Evolutionary conservation across 1,284 basidiomycete genomes (phyloP).

Genomic region (Pseudozyma hubeiensis): DNA sequence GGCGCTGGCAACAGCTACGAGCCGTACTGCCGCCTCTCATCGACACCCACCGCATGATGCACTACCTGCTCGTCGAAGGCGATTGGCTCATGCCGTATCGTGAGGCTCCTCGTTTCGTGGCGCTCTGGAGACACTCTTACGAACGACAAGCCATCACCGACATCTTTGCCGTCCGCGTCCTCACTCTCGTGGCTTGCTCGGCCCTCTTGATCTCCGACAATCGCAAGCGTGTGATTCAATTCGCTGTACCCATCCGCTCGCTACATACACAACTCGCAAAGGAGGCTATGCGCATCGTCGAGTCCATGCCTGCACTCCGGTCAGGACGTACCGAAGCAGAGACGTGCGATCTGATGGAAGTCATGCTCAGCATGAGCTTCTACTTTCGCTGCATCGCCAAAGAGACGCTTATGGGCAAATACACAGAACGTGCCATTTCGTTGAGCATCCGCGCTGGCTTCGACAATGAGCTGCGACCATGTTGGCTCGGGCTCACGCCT

Average conservation of each 20-base stretch:
- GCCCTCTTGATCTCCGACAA: conserved; percentile 32
- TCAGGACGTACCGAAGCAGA: conserved; percentile 18
- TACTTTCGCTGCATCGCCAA: conserved; percentile 37
- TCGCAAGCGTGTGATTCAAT: conserved; percentile 19
- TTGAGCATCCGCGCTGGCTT: conserved; percentile 16
- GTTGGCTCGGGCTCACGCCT: conserved; percentile 21
- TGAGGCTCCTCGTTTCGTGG: conserved; percentile 25
- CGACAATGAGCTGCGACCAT: conserved; percentile 20
- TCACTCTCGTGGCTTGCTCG: conserved; percentile 17
- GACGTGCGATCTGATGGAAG: conserved; percentile 26
- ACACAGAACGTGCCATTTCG: conserved; percentile 22
- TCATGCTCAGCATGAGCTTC: conserved; percentile 24
- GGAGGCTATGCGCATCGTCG: conserved; percentile 23
- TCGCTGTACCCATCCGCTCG: conserved; percentile 22
- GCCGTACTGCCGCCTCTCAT: conserved; percentile 25
- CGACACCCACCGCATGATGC: conserved; percentile 37
- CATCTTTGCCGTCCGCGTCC: conserved; percentile 25
- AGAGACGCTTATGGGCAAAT: conserved; percentile 11
- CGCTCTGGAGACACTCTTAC: conserved; percentile 26
- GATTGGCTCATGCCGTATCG: conserved; percentile 30
- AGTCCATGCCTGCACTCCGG: conserved; percentile 23
- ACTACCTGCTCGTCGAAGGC: conserved; percentile 26
- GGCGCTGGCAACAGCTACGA: conserved; percentile 28
- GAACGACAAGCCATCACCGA: conserved; percentile 30
- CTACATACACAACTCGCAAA: conserved; percentile 31